These are phyloP conservation scores for Aspergillus olivimuriae DNA, from an alignment of 495 filamentous ascomycete species.

Conservation along the genomic window DNA sequence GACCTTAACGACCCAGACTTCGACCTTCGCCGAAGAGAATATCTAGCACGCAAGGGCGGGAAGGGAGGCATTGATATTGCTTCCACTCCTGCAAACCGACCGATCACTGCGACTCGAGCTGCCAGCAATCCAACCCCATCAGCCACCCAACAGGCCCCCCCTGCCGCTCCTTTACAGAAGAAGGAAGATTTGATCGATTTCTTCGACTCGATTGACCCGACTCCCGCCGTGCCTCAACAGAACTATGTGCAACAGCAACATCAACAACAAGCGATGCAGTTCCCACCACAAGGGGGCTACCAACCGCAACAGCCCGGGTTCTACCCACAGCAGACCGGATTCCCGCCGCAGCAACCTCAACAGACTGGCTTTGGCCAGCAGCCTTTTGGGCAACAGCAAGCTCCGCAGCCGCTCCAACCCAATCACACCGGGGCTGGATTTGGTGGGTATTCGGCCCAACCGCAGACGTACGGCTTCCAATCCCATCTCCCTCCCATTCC, in stretches of 20 bases:
- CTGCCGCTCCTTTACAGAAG: slow-evolving; percentile 29
- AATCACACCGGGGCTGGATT: slow-evolving; percentile 78
- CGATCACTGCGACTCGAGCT: slow-evolving; percentile 15
- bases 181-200: slow-evolving; percentile 92
- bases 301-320: slow-evolving; percentile 34
- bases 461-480: slow-evolving; percentile 45
- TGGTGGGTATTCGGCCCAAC: slow-evolving; percentile 73
- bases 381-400: slow-evolving; percentile 47
- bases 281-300: slow-evolving; percentile 47
- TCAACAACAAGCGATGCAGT: slow-evolving; percentile 26
- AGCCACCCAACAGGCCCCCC: too few relatives aligned
- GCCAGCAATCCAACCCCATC: slow-evolving; percentile 15
- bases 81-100: slow-evolving; percentile 13
- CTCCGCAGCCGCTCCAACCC: slow-evolving; percentile 46
- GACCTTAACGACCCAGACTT: slow-evolving; percentile 96
- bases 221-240: slow-evolving; percentile 56
- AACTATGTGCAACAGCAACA: slow-evolving; percentile 36
- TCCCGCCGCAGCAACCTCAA: slow-evolving; percentile 21
- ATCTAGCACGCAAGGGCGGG: slow-evolving; percentile 76
- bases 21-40: slow-evolving; percentile 87
- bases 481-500: slow-evolving; percentile 52
- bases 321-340: slow-evolving; percentile 29
- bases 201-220: slow-evolving; percentile 94
- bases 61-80: slow-evolving; percentile 45
- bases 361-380: slow-evolving; percentile 30